Percentiles rank a stretch among this genome's conserved stretches.
phyloP scores from a whole-genome alignment of 805 yeast species.

The Gaillardinia entomophila region DNA sequence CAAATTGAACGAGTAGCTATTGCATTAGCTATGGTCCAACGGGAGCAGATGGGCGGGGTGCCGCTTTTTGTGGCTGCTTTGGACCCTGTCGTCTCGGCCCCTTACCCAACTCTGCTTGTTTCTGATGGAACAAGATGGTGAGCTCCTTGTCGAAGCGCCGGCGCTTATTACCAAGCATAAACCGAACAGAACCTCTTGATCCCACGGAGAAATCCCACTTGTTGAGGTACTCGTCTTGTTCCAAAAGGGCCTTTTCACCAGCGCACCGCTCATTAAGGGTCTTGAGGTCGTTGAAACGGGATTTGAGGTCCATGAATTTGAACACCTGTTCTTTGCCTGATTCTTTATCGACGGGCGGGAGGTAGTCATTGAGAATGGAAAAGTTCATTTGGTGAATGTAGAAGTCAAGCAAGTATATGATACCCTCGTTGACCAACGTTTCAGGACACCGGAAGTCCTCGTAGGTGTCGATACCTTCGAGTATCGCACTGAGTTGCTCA shows the following conservation, averaged over 20 bases:
- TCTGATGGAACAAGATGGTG: constrained; percentile 1
- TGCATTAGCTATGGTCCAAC: background rate
- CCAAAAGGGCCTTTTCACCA: constrained; percentile 18
- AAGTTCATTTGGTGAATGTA: constrained; percentile 53
- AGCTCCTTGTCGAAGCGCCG: constrained; percentile 39
- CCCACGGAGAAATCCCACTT: constrained; percentile 39
- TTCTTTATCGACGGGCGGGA: constrained; percentile 28
- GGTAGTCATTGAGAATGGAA: constrained; percentile 42
- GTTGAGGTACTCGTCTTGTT: constrained; percentile 42
- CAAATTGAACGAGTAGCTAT: constrained; percentile 20
- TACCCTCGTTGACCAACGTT: constrained; percentile 42
- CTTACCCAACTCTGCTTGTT: too few relatives aligned
- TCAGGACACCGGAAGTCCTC: constrained; percentile 38
- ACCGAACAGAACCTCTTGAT: constrained; percentile 40
- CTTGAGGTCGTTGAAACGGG: constrained; percentile 35
- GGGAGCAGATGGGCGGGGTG: too few relatives aligned
- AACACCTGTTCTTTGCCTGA: constrained; percentile 44
- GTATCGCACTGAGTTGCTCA: constrained; percentile 13
- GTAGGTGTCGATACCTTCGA: constrained; percentile 29
- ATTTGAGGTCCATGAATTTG: constrained; percentile 39
- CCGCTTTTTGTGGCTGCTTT: too few relatives aligned
- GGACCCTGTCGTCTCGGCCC: too few relatives aligned
- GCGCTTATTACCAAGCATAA: constrained; percentile 47
- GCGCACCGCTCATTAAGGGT: constrained; percentile 26
- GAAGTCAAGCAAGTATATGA: constrained; percentile 53